A percentile compares a stretch with the other conserved stretches of the same genome.
These are phyloP conservation scores for Citrus reticulata DNA, from an alignment of 345 rosid genomes.

Conservation along the genomic window DNA sequence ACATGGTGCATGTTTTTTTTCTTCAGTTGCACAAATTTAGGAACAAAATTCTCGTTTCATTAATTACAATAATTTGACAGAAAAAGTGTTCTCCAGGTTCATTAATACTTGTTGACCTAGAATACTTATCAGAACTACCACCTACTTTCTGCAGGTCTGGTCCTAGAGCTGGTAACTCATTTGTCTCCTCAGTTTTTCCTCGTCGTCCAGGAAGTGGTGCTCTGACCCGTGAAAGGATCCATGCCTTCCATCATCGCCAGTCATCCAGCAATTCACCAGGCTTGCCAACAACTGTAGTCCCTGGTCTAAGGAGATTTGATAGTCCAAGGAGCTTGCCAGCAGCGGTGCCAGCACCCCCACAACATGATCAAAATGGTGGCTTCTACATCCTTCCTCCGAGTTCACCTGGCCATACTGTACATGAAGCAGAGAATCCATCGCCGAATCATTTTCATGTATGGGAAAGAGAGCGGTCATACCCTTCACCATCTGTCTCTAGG, in stretches of 20 bases:
- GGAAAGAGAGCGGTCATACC: slow-evolving; percentile 33
- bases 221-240: slow-evolving; percentile 44
- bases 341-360: slow-evolving; percentile 25
- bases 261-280: slow-evolving; percentile 38
- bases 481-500: slow-evolving; percentile 13
- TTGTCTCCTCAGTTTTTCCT: slow-evolving; percentile 40
- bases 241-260: slow-evolving; percentile 44
- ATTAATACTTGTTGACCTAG: neutral
- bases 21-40: neutral
- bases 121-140: neutral
- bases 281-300: slow-evolving; percentile 30
- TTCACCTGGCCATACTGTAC: slow-evolving; percentile 37
- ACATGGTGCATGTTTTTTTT: neutral
- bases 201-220: slow-evolving; percentile 43
- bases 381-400: slow-evolving; percentile 47
- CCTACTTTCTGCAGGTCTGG: slow-evolving; percentile 35
- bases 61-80: neutral
- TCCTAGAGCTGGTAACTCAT: slow-evolving; percentile 41
- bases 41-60: neutral
- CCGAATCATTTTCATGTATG: slow-evolving; percentile 23
- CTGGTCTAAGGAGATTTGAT: slow-evolving; percentile 42
- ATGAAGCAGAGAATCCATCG: slow-evolving; percentile 30
- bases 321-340: slow-evolving; percentile 33
- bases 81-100: neutral
- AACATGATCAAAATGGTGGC: slow-evolving; percentile 41